These are phyloP conservation scores for Astrocystis sublimbata DNA, from an alignment of 495 filamentous ascomycete genomes.

Conservation along the genomic window DNA sequence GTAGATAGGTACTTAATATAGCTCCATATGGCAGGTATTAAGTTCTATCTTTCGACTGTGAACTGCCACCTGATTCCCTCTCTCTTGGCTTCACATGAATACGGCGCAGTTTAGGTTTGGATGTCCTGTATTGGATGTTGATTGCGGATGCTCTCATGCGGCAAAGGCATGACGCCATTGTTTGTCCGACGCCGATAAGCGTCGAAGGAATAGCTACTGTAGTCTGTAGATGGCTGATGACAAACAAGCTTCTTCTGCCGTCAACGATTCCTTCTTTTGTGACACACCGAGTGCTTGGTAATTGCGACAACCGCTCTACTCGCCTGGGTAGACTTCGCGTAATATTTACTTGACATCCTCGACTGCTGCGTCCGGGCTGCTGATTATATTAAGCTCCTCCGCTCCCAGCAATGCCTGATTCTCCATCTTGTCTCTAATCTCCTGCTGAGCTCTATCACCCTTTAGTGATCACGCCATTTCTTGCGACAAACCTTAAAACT, in stretches of 20 bases:
- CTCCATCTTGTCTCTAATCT: not conserved
- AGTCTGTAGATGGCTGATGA: slow-evolving; percentile 3
- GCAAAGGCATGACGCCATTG: slow-evolving; percentile 12
- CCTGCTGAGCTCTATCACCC: not conserved
- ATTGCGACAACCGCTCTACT: not conserved
- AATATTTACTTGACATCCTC: slow-evolving; percentile 13
- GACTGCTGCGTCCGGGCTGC: not conserved
- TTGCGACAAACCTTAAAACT: not conserved
- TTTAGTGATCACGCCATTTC: not conserved
- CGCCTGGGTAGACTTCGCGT: slow-evolving; percentile 9
- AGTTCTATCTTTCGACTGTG: too few relatives aligned
- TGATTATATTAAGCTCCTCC: not conserved
- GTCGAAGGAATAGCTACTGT: not conserved
- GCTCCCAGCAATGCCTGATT: not conserved
- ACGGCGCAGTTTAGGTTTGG: not conserved
- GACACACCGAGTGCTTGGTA: slow-evolving; percentile 7
- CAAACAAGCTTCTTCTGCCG: not conserved
- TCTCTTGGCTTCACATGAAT: not conserved
- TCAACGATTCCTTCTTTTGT: slow-evolving; percentile 7
- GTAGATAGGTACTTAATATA: too few relatives aligned
- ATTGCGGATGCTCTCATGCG: slow-evolving; percentile 5
- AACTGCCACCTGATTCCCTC: too few relatives aligned
- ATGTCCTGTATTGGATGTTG: not conserved
- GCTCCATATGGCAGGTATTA: too few relatives aligned
- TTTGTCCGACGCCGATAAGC: not conserved